Evolutionary conservation across 345 rosid species (phyloP), one percentile per base, ranked within the genome.

Genomic region (Raphanus sativus): DNA sequence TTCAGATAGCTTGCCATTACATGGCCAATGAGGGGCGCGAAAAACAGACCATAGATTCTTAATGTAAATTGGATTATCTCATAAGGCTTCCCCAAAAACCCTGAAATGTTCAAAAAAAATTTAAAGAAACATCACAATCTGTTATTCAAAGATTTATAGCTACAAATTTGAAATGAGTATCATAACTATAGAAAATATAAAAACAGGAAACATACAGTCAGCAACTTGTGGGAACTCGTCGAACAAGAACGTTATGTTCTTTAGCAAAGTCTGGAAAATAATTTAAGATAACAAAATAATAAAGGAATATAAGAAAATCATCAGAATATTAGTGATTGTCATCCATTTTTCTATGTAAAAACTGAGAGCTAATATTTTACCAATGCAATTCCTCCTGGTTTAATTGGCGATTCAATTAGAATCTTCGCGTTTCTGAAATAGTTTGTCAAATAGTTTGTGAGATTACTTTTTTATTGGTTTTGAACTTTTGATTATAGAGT

Each of bases 371-470:
- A 48, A 52, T 59, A 48, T 12, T 13, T 87, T 85, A 91, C 98
- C 96, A 93, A 81, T 70, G 79, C 86, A 5, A 86, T 64, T 76
- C 87, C 86, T 82, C 97, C 96, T 33, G 91, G 94, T 85, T 93
- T 93, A 79, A 91, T 81, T 6, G 95, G 95, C 30, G 95, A 91
- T 73, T 89, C 95, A 4, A 77, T 87, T 58, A 91, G 69, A 65
- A 87, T 78, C 59, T 48, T 80, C 13, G 89, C 94, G 55, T 85
- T 89, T 89, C 97, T 93, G 88, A 83, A 9, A 59, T 2, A 28
- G 12, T 42, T 21, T 62, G 40, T 40, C 8, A 28, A 26, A 24
- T 54, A 1, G 2, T 56, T 40, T 8, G 30, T 8, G 13, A 61
- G 29, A 45, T 21, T 66, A 67, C 24, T 58, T 40, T 15, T 16